phyloP scores from a whole-genome alignment of 192 early-diverging fungal species.

The Cladochytrium replicatum region DNA sequence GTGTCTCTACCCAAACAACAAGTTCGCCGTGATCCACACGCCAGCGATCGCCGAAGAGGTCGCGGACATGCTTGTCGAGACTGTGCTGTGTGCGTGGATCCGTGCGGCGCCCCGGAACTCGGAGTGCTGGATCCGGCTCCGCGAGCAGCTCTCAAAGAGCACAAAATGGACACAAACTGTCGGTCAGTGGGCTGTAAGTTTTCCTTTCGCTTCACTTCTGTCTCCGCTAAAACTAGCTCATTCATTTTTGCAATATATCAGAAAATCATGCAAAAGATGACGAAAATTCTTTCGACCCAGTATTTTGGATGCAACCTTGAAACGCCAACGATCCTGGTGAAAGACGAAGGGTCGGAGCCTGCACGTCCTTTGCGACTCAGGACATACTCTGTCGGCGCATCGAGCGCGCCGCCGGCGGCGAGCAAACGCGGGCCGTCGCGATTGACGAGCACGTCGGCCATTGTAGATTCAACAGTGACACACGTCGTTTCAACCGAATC shows the following conservation, averaged over 20 bases:
- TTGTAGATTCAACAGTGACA: too few species aligned
- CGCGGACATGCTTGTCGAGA: slow-evolving; percentile 57
- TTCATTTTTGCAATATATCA: slow-evolving; percentile 11
- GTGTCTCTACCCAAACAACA: slow-evolving; percentile 35
- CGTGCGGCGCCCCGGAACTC: slow-evolving; percentile 40
- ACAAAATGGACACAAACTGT: slow-evolving; percentile 48
- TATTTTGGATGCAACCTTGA: slow-evolving; percentile 58
- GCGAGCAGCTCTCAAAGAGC: slow-evolving; percentile 32
- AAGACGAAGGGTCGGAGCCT: too few species aligned
- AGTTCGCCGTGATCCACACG: slow-evolving; percentile 20
- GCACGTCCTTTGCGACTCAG: too few species aligned
- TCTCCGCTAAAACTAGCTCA: background rate
- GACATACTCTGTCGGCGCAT: too few species aligned
- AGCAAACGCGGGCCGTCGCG: too few species aligned
- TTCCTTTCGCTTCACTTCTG: background rate
- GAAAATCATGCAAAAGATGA: slow-evolving; percentile 53
- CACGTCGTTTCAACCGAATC: too few species aligned
- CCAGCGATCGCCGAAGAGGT: slow-evolving; percentile 43
- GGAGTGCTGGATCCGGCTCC: slow-evolving; percentile 48
- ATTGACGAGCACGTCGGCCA: too few species aligned
- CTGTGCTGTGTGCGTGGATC: slow-evolving; percentile 55
- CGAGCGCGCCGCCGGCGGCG: too few species aligned
- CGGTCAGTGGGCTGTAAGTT: slow-evolving; percentile 59
- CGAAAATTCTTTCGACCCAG: slow-evolving; percentile 44
- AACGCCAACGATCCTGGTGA: slow-evolving; percentile 7